A percentile compares a stretch with the other conserved stretches of the same genome.
Evolutionary conservation across 192 early-diverging fungal species (phyloP).

Genomic region (Coemansia sp.): DNA sequence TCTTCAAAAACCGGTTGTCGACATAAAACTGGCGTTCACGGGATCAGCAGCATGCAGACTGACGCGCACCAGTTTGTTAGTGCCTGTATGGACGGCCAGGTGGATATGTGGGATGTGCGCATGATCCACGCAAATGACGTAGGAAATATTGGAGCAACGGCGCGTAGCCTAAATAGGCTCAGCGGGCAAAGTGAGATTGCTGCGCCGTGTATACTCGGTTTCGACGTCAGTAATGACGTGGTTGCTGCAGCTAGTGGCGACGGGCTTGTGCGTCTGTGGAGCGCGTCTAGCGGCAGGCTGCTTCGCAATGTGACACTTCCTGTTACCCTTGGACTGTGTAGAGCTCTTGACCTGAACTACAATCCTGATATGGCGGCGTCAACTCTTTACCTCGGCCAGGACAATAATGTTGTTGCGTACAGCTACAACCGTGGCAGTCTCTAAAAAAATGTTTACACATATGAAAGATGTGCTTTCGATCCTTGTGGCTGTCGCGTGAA

Average conservation of each 20-base stretch:
- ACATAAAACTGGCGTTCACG: constrained; percentile 27
- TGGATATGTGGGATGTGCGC: constrained; percentile 35
- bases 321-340: constrained; percentile 10
- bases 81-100: constrained; percentile 33
- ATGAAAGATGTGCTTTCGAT: too few relatives aligned
- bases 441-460: not conserved
- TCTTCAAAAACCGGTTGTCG: constrained; percentile 6
- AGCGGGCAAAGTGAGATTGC: not conserved
- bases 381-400: constrained; percentile 13
- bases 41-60: constrained; percentile 14
- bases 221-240: constrained; percentile 14
- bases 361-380: not conserved
- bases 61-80: constrained; percentile 19
- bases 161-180: not conserved
- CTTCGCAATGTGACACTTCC: constrained; percentile 14
- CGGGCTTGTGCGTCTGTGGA: constrained; percentile 31
- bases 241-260: constrained; percentile 32
- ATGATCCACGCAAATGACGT: constrained; percentile 10
- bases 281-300: constrained; percentile 14
- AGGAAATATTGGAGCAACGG: not conserved
- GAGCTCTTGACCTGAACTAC: constrained; percentile 20
- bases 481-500: too few relatives aligned
- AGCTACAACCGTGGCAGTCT: not conserved
- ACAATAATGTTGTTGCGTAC: not conserved
- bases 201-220: constrained; percentile 24